Conservation (phyloP, 2,329 filamentous ascomycete species). For the Claviceps fusiformis region DNA sequence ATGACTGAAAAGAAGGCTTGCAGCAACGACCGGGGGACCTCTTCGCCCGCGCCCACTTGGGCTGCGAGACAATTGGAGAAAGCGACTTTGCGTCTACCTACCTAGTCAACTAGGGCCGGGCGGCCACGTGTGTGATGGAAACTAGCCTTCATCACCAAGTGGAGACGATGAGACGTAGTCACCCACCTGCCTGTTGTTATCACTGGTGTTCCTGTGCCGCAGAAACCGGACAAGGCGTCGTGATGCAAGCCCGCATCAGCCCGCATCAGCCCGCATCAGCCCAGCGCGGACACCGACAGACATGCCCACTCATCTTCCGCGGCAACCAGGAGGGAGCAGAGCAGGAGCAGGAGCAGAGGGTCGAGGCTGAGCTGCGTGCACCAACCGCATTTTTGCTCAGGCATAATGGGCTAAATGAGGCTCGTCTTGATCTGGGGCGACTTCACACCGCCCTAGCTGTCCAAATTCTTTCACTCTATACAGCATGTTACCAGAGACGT, state of each 20-base stretch:
- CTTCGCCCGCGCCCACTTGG: neutral
- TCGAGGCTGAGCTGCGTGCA: neutral
- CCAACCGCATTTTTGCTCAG: neutral
- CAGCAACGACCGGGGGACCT: neutral
- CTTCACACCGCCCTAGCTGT: too few species aligned
- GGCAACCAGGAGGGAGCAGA: neutral
- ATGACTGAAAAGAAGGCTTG: neutral
- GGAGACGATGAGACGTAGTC: neutral
- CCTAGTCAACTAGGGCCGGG: conserved; percentile 7
- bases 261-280: neutral
- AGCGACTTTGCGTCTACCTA: conserved; percentile 1
- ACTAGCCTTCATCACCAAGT: neutral
- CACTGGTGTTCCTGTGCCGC: neutral
- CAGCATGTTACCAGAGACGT: too few species aligned
- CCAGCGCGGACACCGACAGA: neutral
- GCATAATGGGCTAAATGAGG: neutral
- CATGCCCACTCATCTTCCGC: neutral
- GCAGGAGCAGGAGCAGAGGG: neutral
- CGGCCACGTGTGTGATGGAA: conserved; percentile 10
- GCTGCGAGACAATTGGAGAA: neutral
- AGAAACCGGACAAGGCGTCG: neutral
- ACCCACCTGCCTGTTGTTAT: neutral
- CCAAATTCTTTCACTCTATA: too few species aligned
- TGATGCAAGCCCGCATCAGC: neutral
- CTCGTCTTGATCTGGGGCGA: too few species aligned